phyloP scores from a whole-genome alignment of 441 rosid species.

The Gossypium davidsonii region DNA sequence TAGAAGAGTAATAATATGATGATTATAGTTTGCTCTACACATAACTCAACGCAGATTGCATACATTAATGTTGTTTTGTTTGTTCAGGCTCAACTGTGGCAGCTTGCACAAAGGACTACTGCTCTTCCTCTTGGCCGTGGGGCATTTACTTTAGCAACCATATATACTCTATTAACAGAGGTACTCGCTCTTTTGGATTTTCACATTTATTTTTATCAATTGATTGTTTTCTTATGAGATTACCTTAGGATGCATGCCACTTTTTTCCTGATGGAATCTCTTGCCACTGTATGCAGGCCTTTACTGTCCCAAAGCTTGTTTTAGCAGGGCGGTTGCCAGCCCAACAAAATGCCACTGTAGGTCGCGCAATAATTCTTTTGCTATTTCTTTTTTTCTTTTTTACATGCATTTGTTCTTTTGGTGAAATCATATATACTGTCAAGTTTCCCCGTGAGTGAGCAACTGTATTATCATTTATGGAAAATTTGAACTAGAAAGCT shows the following conservation, averaged over 20 bases:
- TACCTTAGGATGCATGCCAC: conserved; percentile 14
- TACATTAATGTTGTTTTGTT: conserved; percentile 17
- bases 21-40: not conserved
- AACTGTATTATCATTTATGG: not conserved
- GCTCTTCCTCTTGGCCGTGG: conserved; percentile 60
- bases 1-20: not conserved
- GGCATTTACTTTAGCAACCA: conserved; percentile 93
- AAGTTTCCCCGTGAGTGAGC: not conserved
- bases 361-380: conserved; percentile 28
- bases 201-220: conserved; percentile 5
- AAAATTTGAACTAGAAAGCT: not conserved
- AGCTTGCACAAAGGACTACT: conserved; percentile 94
- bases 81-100: conserved; percentile 92
- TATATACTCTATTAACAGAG: conserved; percentile 92
- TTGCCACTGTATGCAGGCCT: conserved; percentile 54
- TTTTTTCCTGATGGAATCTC: conserved; percentile 19
- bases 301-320: conserved; percentile 96
- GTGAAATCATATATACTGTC: not conserved
- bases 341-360: conserved; percentile 98
- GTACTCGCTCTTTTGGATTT: conserved; percentile 26
- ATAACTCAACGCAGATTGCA: not conserved
- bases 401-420: conserved; percentile 11
- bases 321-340: conserved; percentile 98
- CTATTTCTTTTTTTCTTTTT: conserved; percentile 18
- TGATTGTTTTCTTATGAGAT: conserved; percentile 14